These are phyloP conservation scores for Colletotrichum higginsianum DNA, from an alignment of 2,329 filamentous ascomycete genomes.

Conservation along the genomic window DNA sequence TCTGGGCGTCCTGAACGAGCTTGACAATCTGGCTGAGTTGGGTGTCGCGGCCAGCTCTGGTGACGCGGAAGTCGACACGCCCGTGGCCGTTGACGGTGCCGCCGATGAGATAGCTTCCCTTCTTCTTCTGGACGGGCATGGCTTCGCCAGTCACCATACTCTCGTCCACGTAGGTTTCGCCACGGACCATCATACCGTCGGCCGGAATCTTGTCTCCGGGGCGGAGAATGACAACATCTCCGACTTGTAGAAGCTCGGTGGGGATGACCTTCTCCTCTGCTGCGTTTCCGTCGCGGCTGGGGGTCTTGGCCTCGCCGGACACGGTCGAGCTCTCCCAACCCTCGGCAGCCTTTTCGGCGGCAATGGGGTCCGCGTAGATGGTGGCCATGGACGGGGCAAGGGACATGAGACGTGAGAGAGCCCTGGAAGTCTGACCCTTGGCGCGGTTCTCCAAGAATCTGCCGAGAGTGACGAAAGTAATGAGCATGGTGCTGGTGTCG, in stretches of 20 bases:
- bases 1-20: slow-evolving; percentile 98
- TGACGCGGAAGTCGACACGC: slow-evolving; percentile 92
- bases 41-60: slow-evolving; percentile 92
- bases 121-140: slow-evolving; percentile 92
- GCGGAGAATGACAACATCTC: slow-evolving; percentile 91
- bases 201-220: slow-evolving; percentile 98
- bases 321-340: slow-evolving; percentile 71
- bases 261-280: slow-evolving; percentile 90
- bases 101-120: slow-evolving; percentile 85
- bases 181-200: slow-evolving; percentile 87
- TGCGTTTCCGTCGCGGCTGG: slow-evolving; percentile 68
- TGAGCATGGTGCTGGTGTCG: slow-evolving; percentile 98
- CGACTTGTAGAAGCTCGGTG: slow-evolving; percentile 93
- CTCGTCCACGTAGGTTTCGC: slow-evolving; percentile 95
- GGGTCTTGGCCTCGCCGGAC: slow-evolving; percentile 61
- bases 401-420: slow-evolving; percentile 94
- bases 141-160: slow-evolving; percentile 99
- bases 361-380: slow-evolving; percentile 95
- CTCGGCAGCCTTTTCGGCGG: slow-evolving; percentile 91
- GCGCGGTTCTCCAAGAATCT: slow-evolving; percentile 94
- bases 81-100: slow-evolving; percentile 97
- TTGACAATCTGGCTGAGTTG: slow-evolving; percentile 98
- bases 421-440: slow-evolving; percentile 96
- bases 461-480: slow-evolving; percentile 93
- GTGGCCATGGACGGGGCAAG: slow-evolving; percentile 96